phyloP scores from a whole-genome alignment of 495 filamentous ascomycete genomes.

The Penicillium egyptiacum region DNA sequence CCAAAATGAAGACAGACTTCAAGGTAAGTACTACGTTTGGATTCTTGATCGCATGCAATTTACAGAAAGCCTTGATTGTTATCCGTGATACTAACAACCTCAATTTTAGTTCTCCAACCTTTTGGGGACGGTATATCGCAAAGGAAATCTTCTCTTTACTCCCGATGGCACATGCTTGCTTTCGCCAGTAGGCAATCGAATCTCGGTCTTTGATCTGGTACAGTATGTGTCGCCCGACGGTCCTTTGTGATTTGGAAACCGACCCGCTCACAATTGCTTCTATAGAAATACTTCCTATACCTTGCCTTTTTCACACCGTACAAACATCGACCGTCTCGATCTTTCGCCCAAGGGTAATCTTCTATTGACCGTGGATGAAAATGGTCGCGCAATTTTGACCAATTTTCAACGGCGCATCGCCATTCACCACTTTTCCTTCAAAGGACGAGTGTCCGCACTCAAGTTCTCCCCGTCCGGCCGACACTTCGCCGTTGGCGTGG shows the following conservation, averaged over 20 bases:
- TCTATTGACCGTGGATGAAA: constrained; percentile 88
- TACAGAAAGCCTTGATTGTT: neutral
- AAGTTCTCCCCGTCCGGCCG: constrained; percentile 89
- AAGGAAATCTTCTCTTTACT: constrained; percentile 94
- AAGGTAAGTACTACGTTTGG: constrained; percentile 56
- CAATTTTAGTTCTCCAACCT: constrained; percentile 80
- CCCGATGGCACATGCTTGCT: constrained; percentile 93
- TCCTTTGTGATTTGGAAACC: neutral
- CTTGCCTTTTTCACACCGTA: constrained; percentile 89
- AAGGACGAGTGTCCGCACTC: constrained; percentile 74
- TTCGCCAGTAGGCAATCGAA: constrained; percentile 95
- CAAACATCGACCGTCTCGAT: constrained; percentile 84
- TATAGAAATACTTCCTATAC: constrained; percentile 92
- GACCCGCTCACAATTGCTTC: constrained; percentile 7
- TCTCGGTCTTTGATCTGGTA: constrained; percentile 92
- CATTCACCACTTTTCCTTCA: constrained; percentile 93
- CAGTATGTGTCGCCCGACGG: constrained; percentile 59
- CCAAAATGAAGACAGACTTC: constrained; percentile 92
- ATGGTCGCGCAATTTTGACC: constrained; percentile 88
- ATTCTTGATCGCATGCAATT: neutral
- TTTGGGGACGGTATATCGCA: constrained; percentile 94
- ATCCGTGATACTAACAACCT: neutral
- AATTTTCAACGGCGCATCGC: constrained; percentile 81
- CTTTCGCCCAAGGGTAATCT: constrained; percentile 87
- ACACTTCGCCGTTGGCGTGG: constrained; percentile 83